Base-by-base conservation (phyloP, 2,329 filamentous ascomycete genomes). In the Zymoseptoria crescenta region DNA sequence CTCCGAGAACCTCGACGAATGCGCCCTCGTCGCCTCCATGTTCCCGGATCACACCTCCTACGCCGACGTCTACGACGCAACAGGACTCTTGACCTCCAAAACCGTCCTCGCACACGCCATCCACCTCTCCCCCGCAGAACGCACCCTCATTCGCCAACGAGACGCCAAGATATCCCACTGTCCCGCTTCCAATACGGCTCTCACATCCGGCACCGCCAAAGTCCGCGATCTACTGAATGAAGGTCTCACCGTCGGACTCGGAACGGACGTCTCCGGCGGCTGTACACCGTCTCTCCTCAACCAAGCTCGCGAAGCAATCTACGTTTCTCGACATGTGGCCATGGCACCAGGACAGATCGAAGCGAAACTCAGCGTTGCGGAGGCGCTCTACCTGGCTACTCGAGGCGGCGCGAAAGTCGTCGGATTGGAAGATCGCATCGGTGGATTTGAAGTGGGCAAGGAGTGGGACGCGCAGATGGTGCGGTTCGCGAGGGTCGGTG, bases 381-480 rank as follows among this genome's bases (percentile, higher is more conserved):
- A 99, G 74, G 90, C 86, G 13, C 72, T 99, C 56, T 95, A 89
- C 70, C 81, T 99, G 0, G 93, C 87, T 0, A 99, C 94, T 1
- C 77, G 85, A n/a, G 94, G 94, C 9, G 94, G 94, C 0, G 94
- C 94, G 0, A 80, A 82, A 35, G 89, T 94, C 1, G 82, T 97
- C 0, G 89, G 91, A 0, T 77, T 97, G 62, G 81, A 80, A 49
- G 80, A 83, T 8, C 82, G 78, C 60, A 80, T 97, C 16, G 94
- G 94, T 2, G 86, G 80, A 0, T 97, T 97, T 72, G 89, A 90
- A 64, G 81, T 87, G 0, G 94, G 92, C 0, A 94, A 87, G 86
- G 83, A 90, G 64, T 97, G 87, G 84, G 94, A 99, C 79, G 91
- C 89, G 60, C 91, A 96, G 79, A 79, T 96, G 67, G 80, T 99